phyloP scores from a whole-genome alignment of 768 basidiomycete species.

The Pisolithus marmoratus region DNA sequence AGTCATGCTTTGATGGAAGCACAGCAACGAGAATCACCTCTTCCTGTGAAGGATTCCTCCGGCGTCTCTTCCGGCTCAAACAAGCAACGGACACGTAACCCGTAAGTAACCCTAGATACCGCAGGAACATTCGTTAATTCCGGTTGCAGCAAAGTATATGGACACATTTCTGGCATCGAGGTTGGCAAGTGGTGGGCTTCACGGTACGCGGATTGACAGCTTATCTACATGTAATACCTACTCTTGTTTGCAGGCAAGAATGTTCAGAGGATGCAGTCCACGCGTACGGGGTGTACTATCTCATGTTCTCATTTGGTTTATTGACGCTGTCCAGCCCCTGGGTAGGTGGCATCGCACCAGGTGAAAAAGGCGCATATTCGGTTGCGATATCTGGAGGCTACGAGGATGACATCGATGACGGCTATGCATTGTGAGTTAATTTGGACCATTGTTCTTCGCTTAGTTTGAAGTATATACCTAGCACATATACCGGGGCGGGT shows the following conservation, averaged over 20 bases:
- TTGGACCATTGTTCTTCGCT: neutral
- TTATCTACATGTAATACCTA: neutral
- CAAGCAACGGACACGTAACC: constrained; percentile 27
- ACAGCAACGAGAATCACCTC: constrained; percentile 29
- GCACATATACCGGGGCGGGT: constrained; percentile 81
- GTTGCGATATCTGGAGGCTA: constrained; percentile 88
- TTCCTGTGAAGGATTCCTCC: constrained; percentile 32
- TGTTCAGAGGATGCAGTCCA: constrained; percentile 80
- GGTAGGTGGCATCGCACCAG: constrained; percentile 71
- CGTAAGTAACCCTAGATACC: constrained; percentile 14
- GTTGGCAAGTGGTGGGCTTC: constrained; percentile 84
- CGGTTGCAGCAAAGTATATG: constrained; percentile 62
- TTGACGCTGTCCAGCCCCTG: constrained; percentile 48
- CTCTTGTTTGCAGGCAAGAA: constrained; percentile 34
- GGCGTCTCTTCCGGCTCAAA: constrained; percentile 32
- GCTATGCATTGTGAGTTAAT: constrained; percentile 70
- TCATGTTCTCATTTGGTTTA: neutral
- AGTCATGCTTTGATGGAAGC: constrained; percentile 55
- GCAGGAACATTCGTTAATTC: constrained; percentile 15
- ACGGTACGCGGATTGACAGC: constrained; percentile 34
- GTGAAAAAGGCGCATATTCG: constrained; percentile 70
- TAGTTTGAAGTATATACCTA: constrained; percentile 19
- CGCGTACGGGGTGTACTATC: constrained; percentile 50
- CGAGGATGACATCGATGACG: constrained; percentile 77
- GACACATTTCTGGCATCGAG: constrained; percentile 69